Percentiles rank a stretch among this genome's conserved stretches.
Evolutionary conservation across 2,329 filamentous ascomycete species (phyloP).

Genomic region (Alternaria ventricosa): DNA sequence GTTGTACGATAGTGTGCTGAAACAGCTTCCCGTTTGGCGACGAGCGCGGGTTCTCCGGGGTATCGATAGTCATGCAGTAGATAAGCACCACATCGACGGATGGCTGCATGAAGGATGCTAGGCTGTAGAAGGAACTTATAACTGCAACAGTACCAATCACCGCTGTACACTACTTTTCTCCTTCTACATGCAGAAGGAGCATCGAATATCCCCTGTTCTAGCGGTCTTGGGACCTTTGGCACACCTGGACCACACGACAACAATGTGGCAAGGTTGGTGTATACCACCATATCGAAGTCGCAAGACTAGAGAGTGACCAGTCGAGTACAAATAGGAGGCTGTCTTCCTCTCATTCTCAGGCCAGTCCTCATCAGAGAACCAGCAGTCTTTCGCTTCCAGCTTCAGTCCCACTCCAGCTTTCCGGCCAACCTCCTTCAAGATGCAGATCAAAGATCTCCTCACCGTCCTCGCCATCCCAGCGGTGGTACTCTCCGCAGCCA

Average conservation of each 20-base stretch:
- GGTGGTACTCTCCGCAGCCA: conserved; percentile 30
- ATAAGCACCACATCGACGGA: background rate
- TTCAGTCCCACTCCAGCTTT: background rate
- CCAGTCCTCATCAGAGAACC: background rate
- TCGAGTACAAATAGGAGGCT: background rate
- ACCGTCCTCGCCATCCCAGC: conserved; percentile 15
- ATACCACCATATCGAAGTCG: background rate
- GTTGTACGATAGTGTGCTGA: background rate
- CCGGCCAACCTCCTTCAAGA: background rate
- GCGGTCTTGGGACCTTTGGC: background rate
- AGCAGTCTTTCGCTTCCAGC: background rate
- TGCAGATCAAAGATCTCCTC: conserved; percentile 1
- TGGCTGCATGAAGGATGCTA: background rate
- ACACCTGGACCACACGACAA: background rate
- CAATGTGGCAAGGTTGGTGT: background rate
- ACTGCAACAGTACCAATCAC: background rate
- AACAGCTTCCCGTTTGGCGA: background rate
- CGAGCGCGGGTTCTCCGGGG: background rate
- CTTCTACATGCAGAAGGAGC: background rate
- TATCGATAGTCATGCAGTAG: background rate
- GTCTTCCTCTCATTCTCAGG: background rate
- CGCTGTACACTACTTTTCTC: background rate
- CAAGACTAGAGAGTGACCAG: background rate
- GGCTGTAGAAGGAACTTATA: background rate
- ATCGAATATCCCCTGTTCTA: background rate